A percentile compares a stretch with the other conserved stretches of the same genome.
Conservation (phyloP, 2,329 filamentous ascomycete species). For the Clonostachys solani region DNA sequence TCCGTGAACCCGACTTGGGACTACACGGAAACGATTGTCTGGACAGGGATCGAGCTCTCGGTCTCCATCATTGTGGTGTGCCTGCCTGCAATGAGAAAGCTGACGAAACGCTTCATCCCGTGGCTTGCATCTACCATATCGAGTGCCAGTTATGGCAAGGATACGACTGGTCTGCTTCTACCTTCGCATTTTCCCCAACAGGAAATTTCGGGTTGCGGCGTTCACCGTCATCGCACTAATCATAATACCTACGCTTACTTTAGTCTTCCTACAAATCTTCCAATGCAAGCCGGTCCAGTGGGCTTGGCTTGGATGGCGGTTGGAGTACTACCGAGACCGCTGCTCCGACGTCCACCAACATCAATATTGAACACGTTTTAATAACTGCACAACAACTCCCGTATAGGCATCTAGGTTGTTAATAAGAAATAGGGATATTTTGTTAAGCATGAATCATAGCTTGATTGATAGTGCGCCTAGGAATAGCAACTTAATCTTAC, state of each 20-base stretch:
- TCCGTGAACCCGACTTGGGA: slow-evolving; percentile 35
- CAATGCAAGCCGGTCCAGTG: slow-evolving; percentile 32
- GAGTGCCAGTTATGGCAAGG: slow-evolving; percentile 1
- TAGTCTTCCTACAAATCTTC: slow-evolving; percentile 31
- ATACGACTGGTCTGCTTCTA: slow-evolving; percentile 26
- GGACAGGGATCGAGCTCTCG: slow-evolving; percentile 36
- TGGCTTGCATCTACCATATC: neutral
- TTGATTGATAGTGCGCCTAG: no score
- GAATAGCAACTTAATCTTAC: no score
- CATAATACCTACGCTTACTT: slow-evolving; percentile 22
- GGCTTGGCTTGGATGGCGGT: slow-evolving; percentile 18
- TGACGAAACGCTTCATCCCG: slow-evolving; percentile 10
- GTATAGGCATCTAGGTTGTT: no score
- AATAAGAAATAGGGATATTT: no score
- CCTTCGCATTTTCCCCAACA: slow-evolving; percentile 27
- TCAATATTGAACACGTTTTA: no score
- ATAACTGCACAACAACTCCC: no score
- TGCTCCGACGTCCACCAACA: slow-evolving; percentile 12
- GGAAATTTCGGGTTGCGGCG: slow-evolving; percentile 18
- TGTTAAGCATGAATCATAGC: no score
- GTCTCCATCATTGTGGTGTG: slow-evolving; percentile 34
- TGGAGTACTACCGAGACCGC: slow-evolving; percentile 1
- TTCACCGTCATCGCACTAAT: slow-evolving; percentile 26
- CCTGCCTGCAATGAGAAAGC: slow-evolving; percentile 29
- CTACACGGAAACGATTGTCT: slow-evolving; percentile 32